Conservation (phyloP, 2,329 filamentous ascomycete genomes). For the Blumeria graminis region DNA sequence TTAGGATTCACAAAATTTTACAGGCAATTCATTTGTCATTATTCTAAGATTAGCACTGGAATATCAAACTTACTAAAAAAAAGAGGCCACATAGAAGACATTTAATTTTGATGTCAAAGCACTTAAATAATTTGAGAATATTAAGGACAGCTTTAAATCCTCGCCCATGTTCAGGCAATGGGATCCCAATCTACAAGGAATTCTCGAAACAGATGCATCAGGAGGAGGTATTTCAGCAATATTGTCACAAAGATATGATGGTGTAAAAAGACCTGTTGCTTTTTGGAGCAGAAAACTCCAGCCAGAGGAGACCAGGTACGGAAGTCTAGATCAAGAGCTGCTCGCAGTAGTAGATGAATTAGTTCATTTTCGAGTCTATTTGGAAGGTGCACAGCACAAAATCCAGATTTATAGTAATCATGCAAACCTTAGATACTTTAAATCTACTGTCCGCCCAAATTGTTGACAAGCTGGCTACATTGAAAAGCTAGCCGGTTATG, state of each 20-base stretch:
- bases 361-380: background rate
- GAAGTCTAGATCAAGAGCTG: background rate
- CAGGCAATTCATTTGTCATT: background rate
- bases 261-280: background rate
- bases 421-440: background rate
- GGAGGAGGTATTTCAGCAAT: background rate
- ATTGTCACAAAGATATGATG: background rate
- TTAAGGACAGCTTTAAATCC: background rate
- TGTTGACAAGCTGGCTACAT: background rate
- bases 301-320: background rate
- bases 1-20: constrained; percentile 1
- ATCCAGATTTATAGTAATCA: background rate
- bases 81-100: background rate
- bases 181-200: background rate
- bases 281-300: background rate
- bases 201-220: background rate
- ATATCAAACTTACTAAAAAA: background rate
- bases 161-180: background rate
- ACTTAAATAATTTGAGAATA: background rate
- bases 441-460: background rate
- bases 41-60: background rate
- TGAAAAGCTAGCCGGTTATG: background rate
- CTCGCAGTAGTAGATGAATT: background rate
- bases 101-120: background rate
- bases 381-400: background rate